These are phyloP conservation scores for Phytopythium sindhum DNA, from an alignment of 352 stramenopile species.

Conservation along the genomic window DNA sequence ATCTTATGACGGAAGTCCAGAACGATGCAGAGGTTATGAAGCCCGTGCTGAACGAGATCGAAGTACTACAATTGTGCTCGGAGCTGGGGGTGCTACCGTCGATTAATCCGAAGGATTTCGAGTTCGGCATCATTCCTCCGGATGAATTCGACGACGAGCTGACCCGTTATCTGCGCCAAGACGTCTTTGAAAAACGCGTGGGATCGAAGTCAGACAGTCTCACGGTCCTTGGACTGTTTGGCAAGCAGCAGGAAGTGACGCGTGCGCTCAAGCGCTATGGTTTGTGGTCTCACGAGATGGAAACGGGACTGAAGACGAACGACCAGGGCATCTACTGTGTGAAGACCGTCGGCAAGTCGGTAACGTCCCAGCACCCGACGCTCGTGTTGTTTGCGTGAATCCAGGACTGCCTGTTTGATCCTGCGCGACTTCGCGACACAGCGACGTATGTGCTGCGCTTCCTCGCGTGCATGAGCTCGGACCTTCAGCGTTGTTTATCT, in stretches of 20 bases:
- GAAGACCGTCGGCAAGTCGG: not conserved
- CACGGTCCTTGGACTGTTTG: slow-evolving; percentile 49
- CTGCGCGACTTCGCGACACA: slow-evolving; percentile 42
- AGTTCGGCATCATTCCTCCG: slow-evolving; percentile 45
- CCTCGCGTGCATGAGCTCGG: slow-evolving; percentile 41
- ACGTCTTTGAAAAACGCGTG: slow-evolving; percentile 28
- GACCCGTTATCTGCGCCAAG: slow-evolving; percentile 52
- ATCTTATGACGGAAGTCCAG: not conserved
- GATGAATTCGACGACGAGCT: slow-evolving; percentile 67
- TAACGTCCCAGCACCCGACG: not conserved
- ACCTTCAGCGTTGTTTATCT: slow-evolving; percentile 54
- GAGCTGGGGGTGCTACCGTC: slow-evolving; percentile 44
- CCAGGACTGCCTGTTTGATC: slow-evolving; percentile 35
- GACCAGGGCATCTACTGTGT: slow-evolving; percentile 67
- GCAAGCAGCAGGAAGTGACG: slow-evolving; percentile 53
- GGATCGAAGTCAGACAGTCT: slow-evolving; percentile 11
- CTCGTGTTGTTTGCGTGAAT: slow-evolving; percentile 69
- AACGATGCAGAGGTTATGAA: slow-evolving; percentile 63
- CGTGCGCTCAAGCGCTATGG: slow-evolving; percentile 27
- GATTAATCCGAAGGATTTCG: slow-evolving; percentile 49
- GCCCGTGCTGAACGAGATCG: slow-evolving; percentile 57
- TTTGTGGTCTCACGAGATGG: slow-evolving; percentile 44
- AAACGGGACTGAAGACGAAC: slow-evolving; percentile 23
- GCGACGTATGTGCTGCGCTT: slow-evolving; percentile 73
- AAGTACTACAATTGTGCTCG: slow-evolving; percentile 63